Base-by-base conservation (phyloP, 805 yeast species). In the Starmerella bombi region DNA sequence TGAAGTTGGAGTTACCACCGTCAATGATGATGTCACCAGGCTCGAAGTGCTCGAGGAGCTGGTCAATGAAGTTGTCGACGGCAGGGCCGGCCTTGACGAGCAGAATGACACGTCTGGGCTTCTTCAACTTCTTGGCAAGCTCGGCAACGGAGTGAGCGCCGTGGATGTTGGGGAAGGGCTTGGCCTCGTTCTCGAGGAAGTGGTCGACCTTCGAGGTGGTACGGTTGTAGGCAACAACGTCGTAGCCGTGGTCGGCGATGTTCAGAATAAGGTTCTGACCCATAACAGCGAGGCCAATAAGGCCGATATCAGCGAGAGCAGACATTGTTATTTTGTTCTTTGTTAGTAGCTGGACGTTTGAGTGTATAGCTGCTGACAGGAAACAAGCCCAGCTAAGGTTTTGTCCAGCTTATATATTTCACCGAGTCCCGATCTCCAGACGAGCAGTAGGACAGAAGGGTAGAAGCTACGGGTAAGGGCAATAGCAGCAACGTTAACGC, bases 1-100 rank as follows among this genome's bases (percentile, higher is more conserved):
- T 95, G 91, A 79, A 88, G 69, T 88, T 95, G 34, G 97, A 91
- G 84, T 88, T 88, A 73, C 98, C 98, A 71, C 98, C 98, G 61
- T 88, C 98, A 59, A 88, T 91, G 75, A 88, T 83, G 72, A 88
- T 91, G 66, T 88, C 98, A 53, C 93, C 97, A 66, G 82, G 70
- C 65, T 88, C 98, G 66, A 91, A 73, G 71, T 74, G 72, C 59
- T 96, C 96, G 56, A 82, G 64, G 60, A 91, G 71, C 67, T 82
- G 88, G 52, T 75, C 72, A 62, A 88, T 91, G 68, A 88, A 82
- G 54, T 71, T 73, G 62, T 88, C 98, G 57, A 88, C 97, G 47
- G 98, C 91, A 44, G 67, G 63, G 68, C 98, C 98, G 51, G 98
- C 97, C 74, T 88, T 88, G 61, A 88, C 97, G 61, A 88, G 74